Evolutionary conservation across 2,329 filamentous ascomycete species (phyloP).

Genomic region (Sporothrix pseudoabietina): DNA sequence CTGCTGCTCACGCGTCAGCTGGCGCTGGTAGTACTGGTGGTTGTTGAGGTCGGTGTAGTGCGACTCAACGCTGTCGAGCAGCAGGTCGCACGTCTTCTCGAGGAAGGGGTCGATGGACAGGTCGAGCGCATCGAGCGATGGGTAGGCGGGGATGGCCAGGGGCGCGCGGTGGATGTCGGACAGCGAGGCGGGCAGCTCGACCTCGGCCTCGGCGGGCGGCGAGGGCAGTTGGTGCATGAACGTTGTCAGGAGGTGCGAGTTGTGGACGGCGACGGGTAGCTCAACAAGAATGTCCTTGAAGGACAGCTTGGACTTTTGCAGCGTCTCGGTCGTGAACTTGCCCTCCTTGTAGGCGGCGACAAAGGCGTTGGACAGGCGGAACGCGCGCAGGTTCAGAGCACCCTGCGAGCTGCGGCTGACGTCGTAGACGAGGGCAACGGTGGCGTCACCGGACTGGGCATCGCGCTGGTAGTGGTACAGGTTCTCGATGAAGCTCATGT

Average conservation of each 20-base stretch:
- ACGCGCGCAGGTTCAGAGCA: slow-evolving; percentile 83
- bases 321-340: slow-evolving; percentile 96
- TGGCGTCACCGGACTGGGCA: slow-evolving; percentile 85
- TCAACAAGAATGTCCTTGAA: slow-evolving; percentile 94
- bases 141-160: slow-evolving; percentile 68
- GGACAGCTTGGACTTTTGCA: slow-evolving; percentile 90
- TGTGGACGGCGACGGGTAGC: slow-evolving; percentile 86
- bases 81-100: slow-evolving; percentile 95
- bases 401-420: slow-evolving; percentile 94
- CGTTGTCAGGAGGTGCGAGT: slow-evolving; percentile 93
- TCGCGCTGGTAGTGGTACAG: slow-evolving; percentile 97
- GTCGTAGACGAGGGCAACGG: slow-evolving; percentile 89
- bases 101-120: slow-evolving; percentile 96
- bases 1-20: slow-evolving; percentile 87
- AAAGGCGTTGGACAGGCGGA: slow-evolving; percentile 83
- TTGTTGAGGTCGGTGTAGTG: slow-evolving; percentile 99
- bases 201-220: slow-evolving; percentile 62
- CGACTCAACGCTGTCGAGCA: slow-evolving; percentile 94
- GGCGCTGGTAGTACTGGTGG: slow-evolving; percentile 94
- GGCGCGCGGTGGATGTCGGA: slow-evolving; percentile 72
- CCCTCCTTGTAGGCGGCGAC: slow-evolving; percentile 92
- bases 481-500: slow-evolving; percentile 94
- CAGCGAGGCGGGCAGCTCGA: slow-evolving; percentile 77
- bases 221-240: slow-evolving; percentile 90
- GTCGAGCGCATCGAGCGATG: slow-evolving; percentile 86